phyloP scores from a whole-genome alignment of 176 grass and related monocot species.

The Olyra latifolia region DNA sequence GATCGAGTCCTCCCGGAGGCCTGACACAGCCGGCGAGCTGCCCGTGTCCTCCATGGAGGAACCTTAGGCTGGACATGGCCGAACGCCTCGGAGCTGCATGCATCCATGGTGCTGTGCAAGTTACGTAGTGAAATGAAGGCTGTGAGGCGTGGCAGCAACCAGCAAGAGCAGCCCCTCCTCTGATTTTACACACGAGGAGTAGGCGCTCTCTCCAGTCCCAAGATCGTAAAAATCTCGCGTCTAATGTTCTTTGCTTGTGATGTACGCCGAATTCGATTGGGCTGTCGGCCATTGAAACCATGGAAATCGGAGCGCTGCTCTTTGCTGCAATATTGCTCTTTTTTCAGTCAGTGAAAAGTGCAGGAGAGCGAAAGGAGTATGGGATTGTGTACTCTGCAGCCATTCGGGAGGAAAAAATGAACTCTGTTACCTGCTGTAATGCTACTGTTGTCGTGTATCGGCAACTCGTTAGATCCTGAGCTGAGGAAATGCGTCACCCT shows the following conservation, averaged over 20 bases:
- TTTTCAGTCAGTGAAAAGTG: too few species aligned
- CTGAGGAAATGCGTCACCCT: too few species aligned
- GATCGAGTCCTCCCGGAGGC: slow-evolving; percentile 42
- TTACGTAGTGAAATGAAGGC: not conserved
- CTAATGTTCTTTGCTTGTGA: not conserved
- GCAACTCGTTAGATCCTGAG: too few species aligned
- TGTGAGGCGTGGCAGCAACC: not conserved
- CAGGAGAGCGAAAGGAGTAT: too few species aligned
- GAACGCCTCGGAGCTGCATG: not conserved
- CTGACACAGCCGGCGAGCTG: slow-evolving; percentile 26
- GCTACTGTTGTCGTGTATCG: too few species aligned
- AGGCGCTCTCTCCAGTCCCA: slow-evolving; percentile 9
- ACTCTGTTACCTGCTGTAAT: too few species aligned
- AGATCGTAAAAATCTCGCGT: not conserved
- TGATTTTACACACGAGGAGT: slow-evolving; percentile 13
- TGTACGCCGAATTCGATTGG: not conserved
- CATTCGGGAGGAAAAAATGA: too few species aligned
- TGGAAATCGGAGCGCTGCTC: too few species aligned
- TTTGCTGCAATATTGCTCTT: too few species aligned
- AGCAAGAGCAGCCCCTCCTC: slow-evolving; percentile 4
- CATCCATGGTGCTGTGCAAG: not conserved
- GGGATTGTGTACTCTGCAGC: too few species aligned
- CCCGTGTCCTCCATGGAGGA: slow-evolving; percentile 50
- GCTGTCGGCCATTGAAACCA: too few species aligned
- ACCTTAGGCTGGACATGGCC: slow-evolving; percentile 39